phyloP scores from a whole-genome alignment of 1,139 yeast genomes.

The Scheffersomyces cryptocercus region DNA sequence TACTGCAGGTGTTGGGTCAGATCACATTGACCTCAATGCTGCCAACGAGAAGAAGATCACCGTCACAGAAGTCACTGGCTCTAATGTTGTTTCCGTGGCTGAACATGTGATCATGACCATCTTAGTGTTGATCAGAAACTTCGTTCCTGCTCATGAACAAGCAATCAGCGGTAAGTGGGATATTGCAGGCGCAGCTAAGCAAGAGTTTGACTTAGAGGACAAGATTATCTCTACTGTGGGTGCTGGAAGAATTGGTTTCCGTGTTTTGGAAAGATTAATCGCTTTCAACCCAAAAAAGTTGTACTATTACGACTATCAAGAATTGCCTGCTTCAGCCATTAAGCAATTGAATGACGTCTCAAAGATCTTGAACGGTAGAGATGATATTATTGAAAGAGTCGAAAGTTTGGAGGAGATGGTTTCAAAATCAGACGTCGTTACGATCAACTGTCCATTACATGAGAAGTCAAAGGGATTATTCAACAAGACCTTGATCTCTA shows the following conservation, averaged over 20 bases:
- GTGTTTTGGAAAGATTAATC: constrained; percentile 69
- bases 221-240: constrained; percentile 80
- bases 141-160: constrained; percentile 76
- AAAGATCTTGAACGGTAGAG: constrained; percentile 39
- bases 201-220: constrained; percentile 73
- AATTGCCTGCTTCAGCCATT: constrained; percentile 58
- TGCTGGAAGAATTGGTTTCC: constrained; percentile 80
- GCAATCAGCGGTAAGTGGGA: constrained; percentile 61
- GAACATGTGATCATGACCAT: constrained; percentile 82
- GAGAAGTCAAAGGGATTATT: constrained; percentile 67
- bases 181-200: constrained; percentile 75
- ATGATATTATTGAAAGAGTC: constrained; percentile 55
- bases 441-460: constrained; percentile 79
- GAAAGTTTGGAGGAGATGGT: constrained; percentile 68
- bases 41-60: constrained; percentile 65
- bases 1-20: constrained; percentile 87
- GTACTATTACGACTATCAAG: constrained; percentile 76
- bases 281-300: constrained; percentile 77
- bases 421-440: constrained; percentile 68
- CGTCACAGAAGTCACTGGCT: constrained; percentile 80
- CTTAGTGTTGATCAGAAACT: constrained; percentile 70
- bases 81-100: constrained; percentile 78
- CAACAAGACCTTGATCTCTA: constrained; percentile 64
- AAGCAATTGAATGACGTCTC: constrained; percentile 48
- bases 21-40: constrained; percentile 74